Evolutionary conservation across 305 asterid genomes (phyloP), one percentile per base, ranked within the genome.

Genomic region (Fraxinus velutina): DNA sequence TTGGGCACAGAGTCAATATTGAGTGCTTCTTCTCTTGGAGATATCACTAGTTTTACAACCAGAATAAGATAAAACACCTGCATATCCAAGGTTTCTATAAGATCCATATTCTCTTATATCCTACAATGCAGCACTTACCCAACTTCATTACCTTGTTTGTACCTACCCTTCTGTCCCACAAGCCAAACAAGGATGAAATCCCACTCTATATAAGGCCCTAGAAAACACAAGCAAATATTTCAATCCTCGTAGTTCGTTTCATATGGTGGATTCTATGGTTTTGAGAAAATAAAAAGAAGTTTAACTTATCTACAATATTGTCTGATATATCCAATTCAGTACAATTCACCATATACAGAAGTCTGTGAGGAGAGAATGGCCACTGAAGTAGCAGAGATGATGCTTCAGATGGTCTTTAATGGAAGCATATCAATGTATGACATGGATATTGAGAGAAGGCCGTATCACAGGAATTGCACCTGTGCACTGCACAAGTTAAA

Each of bases 391-490:
- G 87, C 83, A 19, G 84, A 85, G 73, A 82, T 34, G 21, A 57
- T 85, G 33, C 27, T 78, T 29, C 88, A 60, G 24, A 21, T 66
- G 85, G 68, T 57, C 27, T 75, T 83, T 19, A 10, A 81, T 27
- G 86, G 84, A 75, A 73, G 84, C 76, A n/a, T 79, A 27, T 79
- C 77, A 7, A 33, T 29, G n/a, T 5, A 83, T 75, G 71, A 85
- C 42, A 29, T 19, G 36, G 88, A 81, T 34, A 90, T 88, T 79
- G 89, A 86, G 27, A 77, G 89, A 39, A 82, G 91, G 79, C 94
- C 97, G 2, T 90, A 88, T 73, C 93, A 90, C 39, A 79, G 83
- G 1, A 90, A 90, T 76, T 90, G 93, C 60, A 62, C 84, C 81
- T 90, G 93, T 22, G 91, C 86, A 7, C 79, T 90, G 73, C 91